Evolutionary conservation across 495 filamentous ascomycete species (phyloP), one percentile per base, ranked within the genome.

Genomic region (Aspergillus avenaceus): DNA sequence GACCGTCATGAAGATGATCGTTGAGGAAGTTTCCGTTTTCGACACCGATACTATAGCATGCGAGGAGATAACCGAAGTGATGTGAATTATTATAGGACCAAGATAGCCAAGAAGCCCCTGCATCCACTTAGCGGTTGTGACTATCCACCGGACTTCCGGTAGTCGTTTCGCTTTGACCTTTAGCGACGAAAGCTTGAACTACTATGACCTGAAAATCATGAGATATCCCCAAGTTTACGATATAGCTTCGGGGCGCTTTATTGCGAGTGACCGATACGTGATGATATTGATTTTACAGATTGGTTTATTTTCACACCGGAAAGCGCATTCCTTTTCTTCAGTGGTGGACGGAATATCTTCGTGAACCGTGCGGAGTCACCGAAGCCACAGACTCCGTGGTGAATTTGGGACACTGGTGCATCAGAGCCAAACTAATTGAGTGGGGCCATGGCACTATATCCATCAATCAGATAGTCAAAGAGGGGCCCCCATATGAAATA

Each of bases 291-390:
- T 8, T 38, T 38, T 19, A 18, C n/a, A 19, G 34, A n/a, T 21
- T 21, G 12, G 12, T 8, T 21, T 3, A 14, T 38, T 19, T n/a
- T n/a, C n/a, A n/a, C n/a, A n/a, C 16, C 16, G 34, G 34, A 21
- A n/a, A 36, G 32, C 32, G 11, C 13, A 38, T 38, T 16, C 34
- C n/a, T 21, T 19, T 38, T 38, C 41, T 26, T 47, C 28, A 37
- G 44, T 47, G 44, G 28, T 47, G 44, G 44, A 47, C 44, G 38
- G 38, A 41, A 18, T 19, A 36, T 32, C 22, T 21, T 36, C 16
- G 19, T 47, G 26, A 22, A 21, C 29, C 32, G 29, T 14, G 44
- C 44, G 44, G 44, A 47, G 44, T 36, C 29, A 9, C 34, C 16
- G 16, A 38, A 19, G 18, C 16, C 34, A 38, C 16, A 31, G 28